These are phyloP conservation scores for Lyophyllum decastes DNA, from an alignment of 768 basidiomycete species.

Conservation along the genomic window DNA sequence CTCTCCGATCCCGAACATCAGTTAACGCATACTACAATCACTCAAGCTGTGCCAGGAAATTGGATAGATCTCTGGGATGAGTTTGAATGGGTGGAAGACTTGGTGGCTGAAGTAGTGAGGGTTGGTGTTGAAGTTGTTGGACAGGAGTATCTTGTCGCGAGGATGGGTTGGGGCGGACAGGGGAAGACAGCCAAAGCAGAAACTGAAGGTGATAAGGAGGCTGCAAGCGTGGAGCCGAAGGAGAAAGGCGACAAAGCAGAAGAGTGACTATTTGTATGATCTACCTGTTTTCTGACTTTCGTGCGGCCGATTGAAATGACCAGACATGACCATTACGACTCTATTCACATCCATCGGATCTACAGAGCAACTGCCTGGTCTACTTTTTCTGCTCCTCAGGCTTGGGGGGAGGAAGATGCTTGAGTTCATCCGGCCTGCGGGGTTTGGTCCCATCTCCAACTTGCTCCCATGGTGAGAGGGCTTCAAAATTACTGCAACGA, in stretches of 20 bases:
- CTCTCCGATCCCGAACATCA: constrained; percentile 80
- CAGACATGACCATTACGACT: constrained; percentile 11
- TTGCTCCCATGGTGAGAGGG: constrained; percentile 94
- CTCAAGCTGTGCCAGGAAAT: constrained; percentile 78
- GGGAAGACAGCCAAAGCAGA: constrained; percentile 20
- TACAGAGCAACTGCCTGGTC: constrained; percentile 19
- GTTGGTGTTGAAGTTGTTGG: constrained; percentile 88
- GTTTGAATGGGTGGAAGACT: constrained; percentile 95
- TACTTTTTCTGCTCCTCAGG: constrained; percentile 83
- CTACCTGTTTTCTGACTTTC: constrained; percentile 4
- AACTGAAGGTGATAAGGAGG: constrained; percentile 10
- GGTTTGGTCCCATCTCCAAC: constrained; percentile 63
- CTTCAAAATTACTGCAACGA: constrained; percentile 84
- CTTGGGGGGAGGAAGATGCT: constrained; percentile 73
- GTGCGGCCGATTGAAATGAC: background rate
- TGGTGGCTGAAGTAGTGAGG: constrained; percentile 83
- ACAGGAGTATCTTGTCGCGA: constrained; percentile 84
- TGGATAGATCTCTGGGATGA: constrained; percentile 93
- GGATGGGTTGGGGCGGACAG: constrained; percentile 77
- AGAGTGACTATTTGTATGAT: constrained; percentile 36
- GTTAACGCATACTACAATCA: constrained; percentile 73
- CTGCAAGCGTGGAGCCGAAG: constrained; percentile 10
- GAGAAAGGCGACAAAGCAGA: constrained; percentile 18
- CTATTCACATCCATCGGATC: constrained; percentile 1
- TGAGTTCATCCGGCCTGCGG: constrained; percentile 68